These are phyloP conservation scores for Helianthus tuberosus DNA, from an alignment of 129 eudicot species.

Conservation along the genomic window DNA sequence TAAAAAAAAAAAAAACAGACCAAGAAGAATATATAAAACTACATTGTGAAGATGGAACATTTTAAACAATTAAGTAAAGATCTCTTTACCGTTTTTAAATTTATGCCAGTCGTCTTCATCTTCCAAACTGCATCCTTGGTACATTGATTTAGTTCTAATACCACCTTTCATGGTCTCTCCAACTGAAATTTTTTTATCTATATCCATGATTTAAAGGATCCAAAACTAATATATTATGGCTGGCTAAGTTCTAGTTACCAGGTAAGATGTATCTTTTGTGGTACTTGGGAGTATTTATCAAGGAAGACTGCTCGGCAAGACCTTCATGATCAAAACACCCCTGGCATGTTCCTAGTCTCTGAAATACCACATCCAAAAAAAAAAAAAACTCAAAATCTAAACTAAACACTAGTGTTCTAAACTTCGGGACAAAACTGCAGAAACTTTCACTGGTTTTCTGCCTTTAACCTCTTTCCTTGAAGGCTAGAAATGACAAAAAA, in stretches of 20 bases:
- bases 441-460: too few species aligned
- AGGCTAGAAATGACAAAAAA: too few species aligned
- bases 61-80: too few species aligned
- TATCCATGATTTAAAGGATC: not conserved
- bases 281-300: constrained; percentile 70
- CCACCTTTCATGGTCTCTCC: constrained; percentile 73
- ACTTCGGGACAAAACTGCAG: too few species aligned
- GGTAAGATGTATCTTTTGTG: constrained; percentile 87
- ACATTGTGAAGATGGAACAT: constrained; percentile 30
- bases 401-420: too few species aligned
- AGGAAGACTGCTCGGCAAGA: constrained; percentile 64
- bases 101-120: constrained; percentile 75
- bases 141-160: constrained; percentile 48
- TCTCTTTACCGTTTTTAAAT: constrained; percentile 53
- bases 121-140: constrained; percentile 65
- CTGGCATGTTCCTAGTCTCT: constrained; percentile 72
- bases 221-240: too few species aligned
- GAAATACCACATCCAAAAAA: constrained; percentile 3
- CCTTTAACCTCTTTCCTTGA: too few species aligned
- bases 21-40: not conserved
- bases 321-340: constrained; percentile 78
- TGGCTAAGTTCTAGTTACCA: constrained; percentile 29
- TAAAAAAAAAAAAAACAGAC: not conserved
- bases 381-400: not conserved
- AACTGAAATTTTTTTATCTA: constrained; percentile 34